phyloP scores from a whole-genome alignment of 495 filamentous ascomycete genomes.

The Neurospora sp. region DNA sequence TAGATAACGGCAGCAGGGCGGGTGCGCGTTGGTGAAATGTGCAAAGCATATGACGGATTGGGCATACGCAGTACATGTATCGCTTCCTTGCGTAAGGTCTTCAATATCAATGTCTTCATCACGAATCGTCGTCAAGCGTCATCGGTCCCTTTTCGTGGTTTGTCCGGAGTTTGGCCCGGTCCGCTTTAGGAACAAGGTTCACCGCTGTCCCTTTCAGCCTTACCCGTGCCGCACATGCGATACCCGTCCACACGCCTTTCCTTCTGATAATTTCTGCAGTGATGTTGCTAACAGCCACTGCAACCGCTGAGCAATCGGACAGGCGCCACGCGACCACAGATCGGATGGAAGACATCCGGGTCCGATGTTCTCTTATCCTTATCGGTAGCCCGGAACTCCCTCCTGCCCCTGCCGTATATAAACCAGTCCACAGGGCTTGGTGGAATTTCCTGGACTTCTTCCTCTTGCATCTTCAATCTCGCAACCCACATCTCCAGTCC shows the following conservation, averaged over 20 bases:
- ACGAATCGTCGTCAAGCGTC: background rate
- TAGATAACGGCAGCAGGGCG: background rate
- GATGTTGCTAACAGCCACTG: background rate
- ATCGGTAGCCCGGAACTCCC: too few species aligned
- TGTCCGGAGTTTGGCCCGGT: background rate
- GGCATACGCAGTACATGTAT: background rate
- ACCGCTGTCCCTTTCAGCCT: background rate
- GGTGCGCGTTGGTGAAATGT: background rate
- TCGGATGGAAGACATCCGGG: too few species aligned
- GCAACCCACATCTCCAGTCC: background rate
- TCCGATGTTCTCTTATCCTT: background rate
- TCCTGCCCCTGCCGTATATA: background rate
- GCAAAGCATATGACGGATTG: background rate
- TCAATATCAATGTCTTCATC: background rate
- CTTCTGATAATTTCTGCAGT: too few species aligned
- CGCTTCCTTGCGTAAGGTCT: background rate
- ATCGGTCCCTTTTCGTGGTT: background rate
- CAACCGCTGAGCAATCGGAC: background rate
- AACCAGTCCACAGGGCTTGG: background rate
- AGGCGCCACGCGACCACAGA: too few species aligned
- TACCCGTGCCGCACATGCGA: background rate
- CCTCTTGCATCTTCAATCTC: background rate
- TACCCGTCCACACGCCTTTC: too few species aligned
- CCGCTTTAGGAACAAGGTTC: background rate
- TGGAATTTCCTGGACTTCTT: background rate